Evolutionary conservation across 352 stramenopile species (phyloP).

Genomic region (Pilasporangium apinafurcum): DNA sequence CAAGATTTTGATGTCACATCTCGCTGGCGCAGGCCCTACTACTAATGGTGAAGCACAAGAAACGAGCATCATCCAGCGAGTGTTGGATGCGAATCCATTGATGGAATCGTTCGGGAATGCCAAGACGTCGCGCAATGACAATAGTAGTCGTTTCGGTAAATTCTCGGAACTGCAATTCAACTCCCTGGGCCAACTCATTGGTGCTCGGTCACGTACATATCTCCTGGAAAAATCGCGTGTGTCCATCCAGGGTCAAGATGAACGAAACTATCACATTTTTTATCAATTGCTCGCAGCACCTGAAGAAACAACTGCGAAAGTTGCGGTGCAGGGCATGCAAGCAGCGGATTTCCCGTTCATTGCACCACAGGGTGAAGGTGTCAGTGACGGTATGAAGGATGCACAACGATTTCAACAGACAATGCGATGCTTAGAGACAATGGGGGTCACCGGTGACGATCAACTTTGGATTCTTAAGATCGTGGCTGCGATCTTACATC

Average conservation of each 20-base stretch:
- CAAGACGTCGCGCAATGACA: constrained; percentile 96
- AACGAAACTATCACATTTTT: constrained; percentile 99
- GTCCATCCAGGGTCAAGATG: constrained; percentile 88
- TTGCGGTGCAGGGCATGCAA: constrained; percentile 66
- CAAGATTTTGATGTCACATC: constrained; percentile 95
- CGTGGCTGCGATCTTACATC: constrained; percentile 75
- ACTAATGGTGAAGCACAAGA: constrained; percentile 25
- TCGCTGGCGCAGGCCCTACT: constrained; percentile 54
- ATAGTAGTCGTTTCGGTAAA: constrained; percentile 94
- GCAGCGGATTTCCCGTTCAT: constrained; percentile 82
- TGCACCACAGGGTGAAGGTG: constrained; percentile 30
- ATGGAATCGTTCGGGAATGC: constrained; percentile 96
- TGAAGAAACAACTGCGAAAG: constrained; percentile 38
- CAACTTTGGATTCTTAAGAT: constrained; percentile 77
- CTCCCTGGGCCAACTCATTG: constrained; percentile 71
- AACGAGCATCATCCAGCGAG: constrained; percentile 73
- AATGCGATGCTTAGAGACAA: constrained; percentile 68
- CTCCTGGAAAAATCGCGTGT: constrained; percentile 85
- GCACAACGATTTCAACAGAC: constrained; percentile 67
- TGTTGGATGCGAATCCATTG: constrained; percentile 80
- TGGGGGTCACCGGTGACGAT: constrained; percentile 60
- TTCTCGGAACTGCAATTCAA: constrained; percentile 96
- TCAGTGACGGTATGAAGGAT: constrained; percentile 65
- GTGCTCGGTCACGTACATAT: constrained; percentile 77
- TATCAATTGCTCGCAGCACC: constrained; percentile 90